Conservation (phyloP, 225 moss, liverwort and hornwort genomes). For the Physcomitrium patens region DNA sequence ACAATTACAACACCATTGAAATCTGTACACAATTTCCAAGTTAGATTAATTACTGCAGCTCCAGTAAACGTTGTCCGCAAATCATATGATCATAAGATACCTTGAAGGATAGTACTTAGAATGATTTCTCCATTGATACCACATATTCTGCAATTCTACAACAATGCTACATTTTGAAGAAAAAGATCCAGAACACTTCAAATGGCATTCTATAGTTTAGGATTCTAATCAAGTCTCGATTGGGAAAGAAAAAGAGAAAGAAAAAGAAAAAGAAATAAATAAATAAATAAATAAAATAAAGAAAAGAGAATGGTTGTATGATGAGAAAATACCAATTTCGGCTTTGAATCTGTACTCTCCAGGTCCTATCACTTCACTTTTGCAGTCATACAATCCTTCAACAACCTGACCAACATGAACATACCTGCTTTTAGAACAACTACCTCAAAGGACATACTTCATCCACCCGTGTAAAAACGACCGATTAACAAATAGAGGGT, state of each 20-base stretch:
- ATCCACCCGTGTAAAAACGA: background rate
- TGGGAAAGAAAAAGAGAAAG: too few relatives aligned
- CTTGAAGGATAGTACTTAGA: background rate
- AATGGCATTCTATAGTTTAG: background rate
- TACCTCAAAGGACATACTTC: background rate
- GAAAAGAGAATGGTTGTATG: background rate
- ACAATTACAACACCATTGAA: conserved; percentile 94
- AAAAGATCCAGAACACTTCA: conserved; percentile 18
- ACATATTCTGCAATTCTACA: background rate
- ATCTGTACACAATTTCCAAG: conserved; percentile 60
- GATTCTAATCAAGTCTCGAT: conserved; percentile 12
- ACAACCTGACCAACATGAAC: conserved; percentile 72
- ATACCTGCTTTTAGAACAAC: conserved; percentile 19
- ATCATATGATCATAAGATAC: background rate
- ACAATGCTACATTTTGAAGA: conserved; percentile 19
- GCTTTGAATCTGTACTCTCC: conserved; percentile 98
- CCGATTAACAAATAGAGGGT: conserved; percentile 5
- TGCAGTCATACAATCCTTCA: conserved; percentile 99
- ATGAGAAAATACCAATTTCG: conserved; percentile 75
- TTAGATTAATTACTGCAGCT: conserved; percentile 21
- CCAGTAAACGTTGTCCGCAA: conserved; percentile 12
- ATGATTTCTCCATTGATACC: conserved; percentile 22
- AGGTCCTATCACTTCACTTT: conserved; percentile 98
- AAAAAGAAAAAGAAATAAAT: too few relatives aligned
- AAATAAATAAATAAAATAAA: too few relatives aligned